A percentile compares a stretch with the other conserved stretches of the same genome.
These are phyloP conservation scores for Gelatoporia subvermispora DNA, from an alignment of 768 basidiomycete species.

Conservation along the genomic window DNA sequence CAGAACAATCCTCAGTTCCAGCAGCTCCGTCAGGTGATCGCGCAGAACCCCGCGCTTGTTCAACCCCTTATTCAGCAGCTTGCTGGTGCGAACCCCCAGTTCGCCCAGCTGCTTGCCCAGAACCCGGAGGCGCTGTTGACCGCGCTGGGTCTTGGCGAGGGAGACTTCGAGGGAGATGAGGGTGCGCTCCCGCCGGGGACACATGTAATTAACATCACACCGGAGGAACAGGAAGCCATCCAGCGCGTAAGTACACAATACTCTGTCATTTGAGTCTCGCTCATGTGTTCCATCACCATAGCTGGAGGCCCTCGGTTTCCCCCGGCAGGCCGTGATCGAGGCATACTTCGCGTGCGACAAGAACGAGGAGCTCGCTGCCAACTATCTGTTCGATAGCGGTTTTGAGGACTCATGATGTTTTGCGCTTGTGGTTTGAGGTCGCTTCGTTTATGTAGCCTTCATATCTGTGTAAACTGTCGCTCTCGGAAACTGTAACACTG, in stretches of 20 bases:
- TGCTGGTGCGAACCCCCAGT: constrained; percentile 62
- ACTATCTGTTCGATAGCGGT: constrained; percentile 78
- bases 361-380: constrained; percentile 95
- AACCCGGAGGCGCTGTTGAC: constrained; percentile 71
- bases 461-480: not conserved
- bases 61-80: constrained; percentile 86
- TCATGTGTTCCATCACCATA: constrained; percentile 25
- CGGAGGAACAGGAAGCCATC: constrained; percentile 86
- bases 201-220: constrained; percentile 71
- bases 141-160: constrained; percentile 49
- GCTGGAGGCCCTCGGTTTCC: constrained; percentile 86
- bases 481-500: not conserved
- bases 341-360: constrained; percentile 95
- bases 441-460: not conserved
- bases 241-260: constrained; percentile 58
- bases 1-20: constrained; percentile 61
- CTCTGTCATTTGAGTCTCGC: not conserved
- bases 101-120: constrained; percentile 61
- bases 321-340: constrained; percentile 74
- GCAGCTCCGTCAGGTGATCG: constrained; percentile 67
- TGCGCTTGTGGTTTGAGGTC: not conserved
- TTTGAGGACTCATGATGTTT: constrained; percentile 44
- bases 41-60: constrained; percentile 70
- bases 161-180: constrained; percentile 38
- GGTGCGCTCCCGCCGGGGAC: constrained; percentile 42